A percentile compares a stretch with the other conserved stretches of the same genome.
Conservation (phyloP, 1,284 basidiomycete genomes). For the Stereum hirsutum region DNA sequence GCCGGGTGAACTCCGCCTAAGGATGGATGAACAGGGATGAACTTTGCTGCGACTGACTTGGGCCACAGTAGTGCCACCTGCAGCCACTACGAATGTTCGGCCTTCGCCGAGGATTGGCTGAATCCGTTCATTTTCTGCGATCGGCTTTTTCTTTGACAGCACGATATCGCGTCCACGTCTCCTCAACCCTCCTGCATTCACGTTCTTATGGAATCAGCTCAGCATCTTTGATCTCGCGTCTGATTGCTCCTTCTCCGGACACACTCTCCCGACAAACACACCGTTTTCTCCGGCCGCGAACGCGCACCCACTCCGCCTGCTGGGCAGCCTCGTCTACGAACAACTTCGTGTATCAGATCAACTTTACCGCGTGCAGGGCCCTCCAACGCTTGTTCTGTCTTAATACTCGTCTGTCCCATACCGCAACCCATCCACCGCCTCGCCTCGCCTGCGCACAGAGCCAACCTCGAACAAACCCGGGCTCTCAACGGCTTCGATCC, state of each 20-base stretch:
- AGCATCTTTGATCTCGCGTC: slow-evolving; percentile 9
- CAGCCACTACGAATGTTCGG: too few species aligned
- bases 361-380: too few species aligned
- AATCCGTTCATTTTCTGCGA: too few species aligned
- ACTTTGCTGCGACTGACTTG: too few species aligned
- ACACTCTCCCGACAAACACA: slow-evolving; percentile 11
- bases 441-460: slow-evolving; percentile 7
- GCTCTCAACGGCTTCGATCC: background rate
- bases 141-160: too few species aligned
- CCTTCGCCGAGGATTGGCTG: too few species aligned
- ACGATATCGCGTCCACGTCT: slow-evolving; percentile 48
- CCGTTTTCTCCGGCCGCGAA: slow-evolving; percentile 3
- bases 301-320: slow-evolving; percentile 1
- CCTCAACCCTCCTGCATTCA: slow-evolving; percentile 31
- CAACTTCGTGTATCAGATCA: background rate
- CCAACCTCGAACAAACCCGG: slow-evolving; percentile 15
- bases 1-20: too few species aligned
- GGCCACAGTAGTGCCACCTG: too few species aligned
- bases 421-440: too few species aligned
- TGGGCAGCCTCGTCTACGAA: background rate
- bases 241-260: slow-evolving; percentile 11
- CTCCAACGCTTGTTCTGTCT: too few species aligned
- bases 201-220: slow-evolving; percentile 24
- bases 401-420: too few species aligned
- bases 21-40: too few species aligned